Evolutionary conservation across 1,284 basidiomycete species (phyloP).

Genomic region (Bjerkandera adusta): DNA sequence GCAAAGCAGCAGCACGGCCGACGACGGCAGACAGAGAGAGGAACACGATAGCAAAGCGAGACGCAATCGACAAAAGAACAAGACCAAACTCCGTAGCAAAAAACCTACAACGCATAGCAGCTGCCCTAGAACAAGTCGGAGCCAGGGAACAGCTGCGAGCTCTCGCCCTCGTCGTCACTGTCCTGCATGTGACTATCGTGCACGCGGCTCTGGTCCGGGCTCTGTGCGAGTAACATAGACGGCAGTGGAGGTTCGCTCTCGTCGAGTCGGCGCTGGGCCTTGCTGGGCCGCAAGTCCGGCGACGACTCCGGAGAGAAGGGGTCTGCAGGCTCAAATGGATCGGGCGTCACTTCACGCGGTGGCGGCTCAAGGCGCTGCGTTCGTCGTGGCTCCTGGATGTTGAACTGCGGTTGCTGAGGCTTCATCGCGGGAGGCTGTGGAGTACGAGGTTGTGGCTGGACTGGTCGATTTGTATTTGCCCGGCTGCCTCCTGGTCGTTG

Average conservation of each 20-base stretch:
- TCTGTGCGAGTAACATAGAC: neutral
- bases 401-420: constrained; percentile 15
- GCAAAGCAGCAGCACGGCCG: too few species aligned
- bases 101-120: too few species aligned
- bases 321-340: constrained; percentile 34
- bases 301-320: constrained; percentile 24
- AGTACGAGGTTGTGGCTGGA: neutral
- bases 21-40: too few species aligned
- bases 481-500: constrained; percentile 11
- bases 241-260: constrained; percentile 2
- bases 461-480: constrained; percentile 13
- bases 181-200: neutral
- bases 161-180: constrained; percentile 7
- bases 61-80: too few species aligned
- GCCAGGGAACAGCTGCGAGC: constrained; percentile 12
- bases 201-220: neutral
- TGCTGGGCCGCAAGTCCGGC: constrained; percentile 7
- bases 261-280: neutral
- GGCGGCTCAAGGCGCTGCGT: constrained; percentile 15
- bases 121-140: constrained; percentile 10
- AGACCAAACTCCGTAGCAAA: too few species aligned
- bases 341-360: constrained; percentile 24
- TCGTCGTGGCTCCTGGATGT: constrained; percentile 4
- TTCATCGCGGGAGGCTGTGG: constrained; percentile 17
- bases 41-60: too few species aligned